These are phyloP conservation scores for Dovyalis caffra DNA, from an alignment of 345 rosid genomes.

Conservation along the genomic window DNA sequence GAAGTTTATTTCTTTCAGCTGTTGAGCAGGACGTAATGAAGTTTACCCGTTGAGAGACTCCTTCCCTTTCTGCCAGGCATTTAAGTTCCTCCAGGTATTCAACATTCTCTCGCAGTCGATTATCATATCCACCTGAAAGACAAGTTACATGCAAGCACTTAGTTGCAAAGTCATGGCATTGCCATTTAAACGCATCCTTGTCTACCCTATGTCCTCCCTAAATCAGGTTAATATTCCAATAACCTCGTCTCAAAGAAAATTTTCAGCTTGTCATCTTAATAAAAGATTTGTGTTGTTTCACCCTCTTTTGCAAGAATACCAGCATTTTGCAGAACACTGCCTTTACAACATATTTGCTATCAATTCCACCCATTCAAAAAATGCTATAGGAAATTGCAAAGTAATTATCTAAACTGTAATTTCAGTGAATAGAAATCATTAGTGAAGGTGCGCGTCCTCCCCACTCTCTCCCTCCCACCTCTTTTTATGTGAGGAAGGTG, in stretches of 20 bases:
- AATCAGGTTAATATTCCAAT: neutral
- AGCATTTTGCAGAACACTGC: no score
- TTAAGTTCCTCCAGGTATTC: constrained; percentile 80
- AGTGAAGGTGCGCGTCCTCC: neutral
- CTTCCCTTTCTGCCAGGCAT: constrained; percentile 60
- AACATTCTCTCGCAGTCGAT: constrained; percentile 74
- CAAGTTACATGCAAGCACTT: neutral
- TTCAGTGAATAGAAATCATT: neutral
- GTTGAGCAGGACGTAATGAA: constrained; percentile 90
- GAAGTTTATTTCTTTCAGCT: constrained; percentile 79
- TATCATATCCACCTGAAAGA: constrained; percentile 78
- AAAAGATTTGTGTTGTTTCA: neutral
- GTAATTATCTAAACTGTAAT: neutral
- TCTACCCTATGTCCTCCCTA: neutral
- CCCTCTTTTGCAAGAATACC: no score
- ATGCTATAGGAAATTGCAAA: neutral
- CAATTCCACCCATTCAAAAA: neutral
- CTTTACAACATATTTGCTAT: neutral
- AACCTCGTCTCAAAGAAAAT: neutral
- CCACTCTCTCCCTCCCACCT: constrained; percentile 29
- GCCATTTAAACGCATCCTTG: neutral
- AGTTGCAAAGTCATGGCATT: neutral
- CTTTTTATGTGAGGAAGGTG: constrained; percentile 37
- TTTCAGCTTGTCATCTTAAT: neutral
- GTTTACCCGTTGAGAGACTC: constrained; percentile 49